phyloP scores from a whole-genome alignment of 169 alveolate genomes.

The Plasmodium gallinaceum region DNA sequence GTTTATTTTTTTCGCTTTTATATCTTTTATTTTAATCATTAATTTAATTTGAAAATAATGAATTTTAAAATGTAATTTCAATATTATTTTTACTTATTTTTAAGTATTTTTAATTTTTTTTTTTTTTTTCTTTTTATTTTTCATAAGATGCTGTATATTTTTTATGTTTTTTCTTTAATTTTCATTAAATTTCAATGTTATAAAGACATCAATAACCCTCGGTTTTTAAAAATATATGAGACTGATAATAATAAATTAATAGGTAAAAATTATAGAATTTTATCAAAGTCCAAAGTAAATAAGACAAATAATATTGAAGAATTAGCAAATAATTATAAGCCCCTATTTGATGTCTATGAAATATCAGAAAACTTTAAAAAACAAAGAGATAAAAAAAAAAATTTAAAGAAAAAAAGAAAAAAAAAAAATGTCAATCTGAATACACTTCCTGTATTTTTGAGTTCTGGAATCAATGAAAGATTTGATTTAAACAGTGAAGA shows the following conservation, averaged over 20 bases:
- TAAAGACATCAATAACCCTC: constrained; percentile 14
- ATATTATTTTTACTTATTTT: neutral
- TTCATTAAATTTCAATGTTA: constrained; percentile 25
- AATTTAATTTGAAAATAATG: neutral
- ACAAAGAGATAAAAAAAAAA: constrained; percentile 12
- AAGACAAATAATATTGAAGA: constrained; percentile 15
- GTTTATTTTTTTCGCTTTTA: too few relatives aligned
- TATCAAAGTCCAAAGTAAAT: neutral
- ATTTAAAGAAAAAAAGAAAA: neutral
- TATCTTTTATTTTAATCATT: too few relatives aligned
- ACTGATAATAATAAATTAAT: constrained; percentile 26
- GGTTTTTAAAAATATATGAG: constrained; percentile 8
- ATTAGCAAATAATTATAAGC: constrained; percentile 15
- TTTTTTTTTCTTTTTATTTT: constrained; percentile 4
- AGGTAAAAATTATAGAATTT: constrained; percentile 11
- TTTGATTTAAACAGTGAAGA: neutral
- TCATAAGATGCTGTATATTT: constrained; percentile 29
- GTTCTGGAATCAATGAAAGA: neutral
- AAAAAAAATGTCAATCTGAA: neutral
- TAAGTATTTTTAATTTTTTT: neutral
- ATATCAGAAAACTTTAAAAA: constrained; percentile 53
- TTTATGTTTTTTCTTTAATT: constrained; percentile 51
- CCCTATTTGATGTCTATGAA: constrained; percentile 46
- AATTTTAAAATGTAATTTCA: neutral
- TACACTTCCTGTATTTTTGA: too few relatives aligned